phyloP scores from a whole-genome alignment of 495 filamentous ascomycete species.

The Usnea hakonensis region DNA sequence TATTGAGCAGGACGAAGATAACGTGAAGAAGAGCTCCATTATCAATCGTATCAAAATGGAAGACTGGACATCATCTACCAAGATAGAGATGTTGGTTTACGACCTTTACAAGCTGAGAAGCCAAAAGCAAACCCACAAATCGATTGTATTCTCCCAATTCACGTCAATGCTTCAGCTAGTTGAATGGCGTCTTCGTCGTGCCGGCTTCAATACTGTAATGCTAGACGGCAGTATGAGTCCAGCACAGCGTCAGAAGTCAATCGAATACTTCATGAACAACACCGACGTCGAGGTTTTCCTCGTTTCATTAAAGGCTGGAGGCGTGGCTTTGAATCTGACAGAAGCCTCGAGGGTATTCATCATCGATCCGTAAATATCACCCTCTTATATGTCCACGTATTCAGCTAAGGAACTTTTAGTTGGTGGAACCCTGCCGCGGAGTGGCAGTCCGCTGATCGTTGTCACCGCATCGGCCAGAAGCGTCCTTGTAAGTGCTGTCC shows the following conservation, averaged over 20 bases:
- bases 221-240: constrained; percentile 94
- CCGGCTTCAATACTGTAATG: constrained; percentile 96
- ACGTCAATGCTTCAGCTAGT: constrained; percentile 70
- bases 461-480: constrained; percentile 92
- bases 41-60: constrained; percentile 97
- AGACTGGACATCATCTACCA: constrained; percentile 93
- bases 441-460: constrained; percentile 94
- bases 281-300: constrained; percentile 88
- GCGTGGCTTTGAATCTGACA: constrained; percentile 89
- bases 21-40: constrained; percentile 87
- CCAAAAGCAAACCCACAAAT: constrained; percentile 87
- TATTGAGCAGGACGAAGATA: constrained; percentile 75
- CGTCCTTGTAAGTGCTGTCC: constrained; percentile 54
- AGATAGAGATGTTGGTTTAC: constrained; percentile 93
- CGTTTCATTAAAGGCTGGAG: constrained; percentile 89
- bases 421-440: constrained; percentile 98
- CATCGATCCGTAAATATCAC: constrained; percentile 72
- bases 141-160: constrained; percentile 67
- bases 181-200: constrained; percentile 90
- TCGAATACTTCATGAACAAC: constrained; percentile 92
- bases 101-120: constrained; percentile 82
- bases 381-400: background rate
- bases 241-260: constrained; percentile 80
- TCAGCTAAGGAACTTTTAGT: constrained; percentile 30
- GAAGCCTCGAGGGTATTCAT: constrained; percentile 93